Evolutionary conservation across 805 yeast species (phyloP), one percentile per base, ranked within the genome.

Genomic region (Blastobotrys muscicola): DNA sequence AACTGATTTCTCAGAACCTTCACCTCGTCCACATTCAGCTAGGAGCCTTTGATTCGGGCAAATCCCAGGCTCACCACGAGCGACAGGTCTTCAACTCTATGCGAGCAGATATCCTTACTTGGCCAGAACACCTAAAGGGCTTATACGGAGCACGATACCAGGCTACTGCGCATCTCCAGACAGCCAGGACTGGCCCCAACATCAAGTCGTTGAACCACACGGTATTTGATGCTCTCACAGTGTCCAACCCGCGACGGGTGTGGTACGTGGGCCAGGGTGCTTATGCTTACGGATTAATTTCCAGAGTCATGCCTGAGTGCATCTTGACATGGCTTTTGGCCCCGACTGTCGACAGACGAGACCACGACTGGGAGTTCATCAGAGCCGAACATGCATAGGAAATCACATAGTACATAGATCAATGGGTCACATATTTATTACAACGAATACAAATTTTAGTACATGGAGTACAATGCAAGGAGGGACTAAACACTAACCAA

Each of bases 11-110:
- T n/a, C 68, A 67, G 37, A 56, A 57, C 2, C 50, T 73, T 9
- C 68, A 72, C 12, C 60, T 74, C 37, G 60, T 69, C 3, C 71
- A 71, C 46, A 45, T 73, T 38, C 62, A 66, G 32, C 53, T 73
- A n/a, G 78, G 78, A 4, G 66, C 75, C 2, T 65, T 73, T 37
- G 69, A 65, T 46, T 66, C 65, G 41, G 40, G 51, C 14, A 36
- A 16, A n/a, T 31, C 37, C 4, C 26, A 30, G 10, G 11, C 39
- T 12, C 12, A 58, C 30, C 55, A 51, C 31, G 55, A 51, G 31
- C 50, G 56, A n/a, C 66, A 59, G 45, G 56, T 62, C 35, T 47
- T 50, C 33, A 56, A 50, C 36, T 53, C 54, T 4, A 56, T 64
- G 39, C 65, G 66, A 5, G 68, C 69, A 6, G 70, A 68, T 43